Evolutionary conservation across 2,329 filamentous ascomycete genomes (phyloP).

Genomic region (Aspergillus thermomutatus): DNA sequence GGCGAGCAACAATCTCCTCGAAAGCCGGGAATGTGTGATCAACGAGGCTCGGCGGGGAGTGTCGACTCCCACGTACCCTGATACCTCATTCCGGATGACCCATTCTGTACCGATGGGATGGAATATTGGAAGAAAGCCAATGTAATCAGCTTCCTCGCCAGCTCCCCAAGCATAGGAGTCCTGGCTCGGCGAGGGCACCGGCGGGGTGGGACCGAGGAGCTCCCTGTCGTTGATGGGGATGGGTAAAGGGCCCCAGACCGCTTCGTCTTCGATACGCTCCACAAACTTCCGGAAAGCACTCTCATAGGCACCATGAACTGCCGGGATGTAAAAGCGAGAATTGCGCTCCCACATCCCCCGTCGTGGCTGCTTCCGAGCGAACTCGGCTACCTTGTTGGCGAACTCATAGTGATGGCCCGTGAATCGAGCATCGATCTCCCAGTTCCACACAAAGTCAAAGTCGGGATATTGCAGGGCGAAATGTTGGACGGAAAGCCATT

Average conservation of each 20-base stretch:
- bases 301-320: constrained; percentile 49
- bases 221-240: constrained; percentile 54
- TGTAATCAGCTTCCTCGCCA: constrained; percentile 70
- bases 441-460: constrained; percentile 76
- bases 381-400: constrained; percentile 60
- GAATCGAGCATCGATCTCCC: constrained; percentile 73
- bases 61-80: constrained; percentile 47
- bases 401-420: constrained; percentile 75
- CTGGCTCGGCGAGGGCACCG: constrained; percentile 54
- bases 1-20: constrained; percentile 65
- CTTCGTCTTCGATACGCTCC: constrained; percentile 45
- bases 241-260: constrained; percentile 64
- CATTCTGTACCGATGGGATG: constrained; percentile 69
- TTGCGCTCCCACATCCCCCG: constrained; percentile 60
- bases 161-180: constrained; percentile 74
- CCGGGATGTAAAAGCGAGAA: constrained; percentile 54
- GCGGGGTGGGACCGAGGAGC: constrained; percentile 63
- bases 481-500: constrained; percentile 72
- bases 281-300: constrained; percentile 7
- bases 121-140: constrained; percentile 76
- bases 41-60: constrained; percentile 73
- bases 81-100: constrained; percentile 43
- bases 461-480: constrained; percentile 71
- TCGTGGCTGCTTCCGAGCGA: constrained; percentile 52
- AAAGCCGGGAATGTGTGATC: constrained; percentile 71